Conservation (phyloP, 1,139 yeast genomes). For the Debaryomyces psychrophilus region DNA sequence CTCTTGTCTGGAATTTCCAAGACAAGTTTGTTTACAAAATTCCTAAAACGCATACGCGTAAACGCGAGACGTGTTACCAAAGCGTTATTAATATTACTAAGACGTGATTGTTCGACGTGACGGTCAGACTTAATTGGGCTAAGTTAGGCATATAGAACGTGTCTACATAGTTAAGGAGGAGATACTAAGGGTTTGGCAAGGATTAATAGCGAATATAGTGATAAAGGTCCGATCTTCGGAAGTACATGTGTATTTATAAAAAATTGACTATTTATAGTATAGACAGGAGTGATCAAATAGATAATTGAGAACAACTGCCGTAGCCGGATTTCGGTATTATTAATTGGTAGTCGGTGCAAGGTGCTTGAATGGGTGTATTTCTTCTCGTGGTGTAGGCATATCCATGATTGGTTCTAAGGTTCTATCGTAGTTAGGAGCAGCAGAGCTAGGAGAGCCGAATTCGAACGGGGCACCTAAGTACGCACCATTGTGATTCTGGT, state of each 20-base stretch:
- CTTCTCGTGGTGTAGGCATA: constrained; percentile 29
- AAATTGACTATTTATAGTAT: background rate
- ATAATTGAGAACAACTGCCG: background rate
- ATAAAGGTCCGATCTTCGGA: constrained; percentile 2
- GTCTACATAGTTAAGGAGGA: background rate
- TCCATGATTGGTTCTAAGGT: constrained; percentile 26
- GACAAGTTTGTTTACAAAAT: constrained; percentile 7
- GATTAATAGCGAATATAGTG: background rate
- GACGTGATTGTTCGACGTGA: constrained; percentile 4
- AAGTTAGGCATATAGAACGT: background rate
- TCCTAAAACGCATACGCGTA: constrained; percentile 9
- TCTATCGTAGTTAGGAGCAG: constrained; percentile 7
- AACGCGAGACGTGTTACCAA: constrained; percentile 9
- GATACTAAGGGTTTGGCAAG: background rate
- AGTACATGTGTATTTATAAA: constrained; percentile 3
- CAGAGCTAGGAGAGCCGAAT: constrained; percentile 5
- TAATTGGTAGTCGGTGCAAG: constrained; percentile 3
- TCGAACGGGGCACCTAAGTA: constrained; percentile 17
- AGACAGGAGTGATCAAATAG: constrained; percentile 2
- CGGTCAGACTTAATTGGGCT: background rate
- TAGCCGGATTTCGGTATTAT: background rate
- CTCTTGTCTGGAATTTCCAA: background rate
- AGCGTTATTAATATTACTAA: constrained; percentile 6
- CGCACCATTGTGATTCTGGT: constrained; percentile 4
- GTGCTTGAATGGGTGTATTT: constrained; percentile 18